Evolutionary conservation across 129 eudicot genomes (phyloP), one percentile per base, ranked within the genome.

Genomic region (Silybum marianum): DNA sequence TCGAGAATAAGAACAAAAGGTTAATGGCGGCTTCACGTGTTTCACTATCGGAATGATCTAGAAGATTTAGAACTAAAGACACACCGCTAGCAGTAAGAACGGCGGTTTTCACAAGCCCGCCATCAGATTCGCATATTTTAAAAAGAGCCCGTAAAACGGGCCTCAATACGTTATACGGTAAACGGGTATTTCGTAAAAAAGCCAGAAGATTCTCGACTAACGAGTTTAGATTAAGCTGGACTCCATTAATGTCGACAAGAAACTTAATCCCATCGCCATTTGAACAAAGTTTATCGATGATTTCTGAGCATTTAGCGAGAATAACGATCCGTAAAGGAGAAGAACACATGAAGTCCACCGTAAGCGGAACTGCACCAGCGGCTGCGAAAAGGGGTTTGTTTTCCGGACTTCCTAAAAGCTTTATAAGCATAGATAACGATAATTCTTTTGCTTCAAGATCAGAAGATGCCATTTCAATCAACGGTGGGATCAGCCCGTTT

Each of bases 11-110:
- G 46, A 85, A 91, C 26, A 91, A 72, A 18, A 88, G 89, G 54
- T 88, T 88, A 69, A 88, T 88, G 12, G 96, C 91, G 46, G 89
- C 81, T 85, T 91, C 95, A 3, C 91, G 95, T 68, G 86, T 85
- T 78, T 85, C 91, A 18, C 82, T 84, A 58, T 88, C 90, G 0
- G 88, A 68, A 54, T 91, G 88, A 79, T 91, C 95, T 16, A 91
- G 91, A 63, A 91, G 84, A 16, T 86, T 77, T 28, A 91, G 83
- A 16, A 88, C 84, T 16, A 84, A 72, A 22, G 92, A 88, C 38
- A 91, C 86, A 8, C 95, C 95, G 23, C 79, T 74, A 19, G 91
- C 92, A 0, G 87, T 82, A 10, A 91, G 87, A 82, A 91, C 92
- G 0, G 95, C 95, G 0, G 86, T 76, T 42, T 91, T 91, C 51